Evolutionary conservation across 1,284 basidiomycete species (phyloP).

Genomic region (Serendipita sp.): DNA sequence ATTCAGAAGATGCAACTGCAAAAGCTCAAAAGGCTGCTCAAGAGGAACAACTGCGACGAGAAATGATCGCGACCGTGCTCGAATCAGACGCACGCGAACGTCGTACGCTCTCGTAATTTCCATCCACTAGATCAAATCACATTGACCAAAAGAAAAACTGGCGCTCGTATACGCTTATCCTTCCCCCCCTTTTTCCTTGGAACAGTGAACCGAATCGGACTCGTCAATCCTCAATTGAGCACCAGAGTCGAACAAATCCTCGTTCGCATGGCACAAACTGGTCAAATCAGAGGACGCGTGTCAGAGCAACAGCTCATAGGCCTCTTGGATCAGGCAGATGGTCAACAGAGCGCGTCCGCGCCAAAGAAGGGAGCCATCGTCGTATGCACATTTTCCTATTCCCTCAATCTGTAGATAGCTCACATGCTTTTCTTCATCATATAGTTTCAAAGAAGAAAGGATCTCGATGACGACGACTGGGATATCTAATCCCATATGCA

Average conservation of each 20-base stretch:
- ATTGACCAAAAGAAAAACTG: constrained; percentile 6
- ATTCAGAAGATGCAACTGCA: constrained; percentile 5
- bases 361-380: constrained; percentile 52
- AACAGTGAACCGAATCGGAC: constrained; percentile 76
- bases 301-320: constrained; percentile 83
- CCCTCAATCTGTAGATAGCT: constrained; percentile 5
- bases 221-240: constrained; percentile 83
- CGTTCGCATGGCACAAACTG: constrained; percentile 80
- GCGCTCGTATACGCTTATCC: constrained; percentile 12
- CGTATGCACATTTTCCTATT: constrained; percentile 29
- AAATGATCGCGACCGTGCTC: constrained; percentile 77
- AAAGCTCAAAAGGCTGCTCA: constrained; percentile 21
- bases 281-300: constrained; percentile 78
- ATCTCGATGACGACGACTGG: constrained; percentile 51
- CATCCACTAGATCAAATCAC: not conserved
- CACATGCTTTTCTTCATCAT: not conserved
- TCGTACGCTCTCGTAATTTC: constrained; percentile 39
- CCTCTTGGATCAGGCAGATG: constrained; percentile 74
- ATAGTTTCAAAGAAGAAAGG: constrained; percentile 58
- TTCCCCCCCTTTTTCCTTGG: not conserved
- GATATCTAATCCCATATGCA: constrained; percentile 32
- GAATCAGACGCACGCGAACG: constrained; percentile 81
- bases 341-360: constrained; percentile 17
- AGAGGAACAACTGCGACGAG: constrained; percentile 61
- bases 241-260: constrained; percentile 77